Evolutionary conservation across 768 basidiomycete species (phyloP).

Genomic region (Fomitopsis serialis): DNA sequence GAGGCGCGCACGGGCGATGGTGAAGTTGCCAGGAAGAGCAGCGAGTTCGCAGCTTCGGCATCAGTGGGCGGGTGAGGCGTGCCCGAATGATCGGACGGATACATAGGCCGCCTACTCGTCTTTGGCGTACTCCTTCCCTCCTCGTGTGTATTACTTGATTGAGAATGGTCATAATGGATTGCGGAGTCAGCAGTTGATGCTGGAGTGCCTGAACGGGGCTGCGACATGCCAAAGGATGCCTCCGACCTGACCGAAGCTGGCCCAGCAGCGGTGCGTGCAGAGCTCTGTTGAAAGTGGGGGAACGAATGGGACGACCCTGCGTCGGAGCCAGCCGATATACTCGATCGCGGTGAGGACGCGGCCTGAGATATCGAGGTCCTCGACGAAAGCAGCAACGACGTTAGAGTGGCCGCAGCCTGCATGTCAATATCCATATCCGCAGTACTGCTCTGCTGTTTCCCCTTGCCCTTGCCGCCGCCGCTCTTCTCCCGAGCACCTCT

Average conservation of each 20-base stretch:
- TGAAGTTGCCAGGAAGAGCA: slow-evolving; percentile 81
- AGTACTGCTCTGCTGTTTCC: slow-evolving; percentile 8
- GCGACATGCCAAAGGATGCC: slow-evolving; percentile 28
- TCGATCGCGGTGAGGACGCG: slow-evolving; percentile 66
- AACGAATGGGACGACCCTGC: slow-evolving; percentile 55
- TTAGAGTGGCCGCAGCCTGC: slow-evolving; percentile 79
- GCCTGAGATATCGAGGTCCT: slow-evolving; percentile 53
- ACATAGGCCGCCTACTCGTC: slow-evolving; percentile 10
- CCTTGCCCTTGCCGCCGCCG: slow-evolving; percentile 13
- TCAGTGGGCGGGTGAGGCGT: slow-evolving; percentile 55
- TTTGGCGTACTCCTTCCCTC: slow-evolving; percentile 17
- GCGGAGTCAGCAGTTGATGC: slow-evolving; percentile 14
- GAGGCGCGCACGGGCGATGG: slow-evolving; percentile 68
- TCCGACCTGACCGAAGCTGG: slow-evolving; percentile 36
- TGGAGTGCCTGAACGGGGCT: slow-evolving; percentile 29
- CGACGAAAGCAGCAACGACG: slow-evolving; percentile 62
- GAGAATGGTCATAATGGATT: slow-evolving; percentile 4
- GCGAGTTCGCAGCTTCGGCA: slow-evolving; percentile 81
- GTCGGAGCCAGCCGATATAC: slow-evolving; percentile 64
- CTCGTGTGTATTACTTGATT: slow-evolving; percentile 10
- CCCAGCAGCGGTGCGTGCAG: slow-evolving; percentile 44
- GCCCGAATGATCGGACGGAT: slow-evolving; percentile 13
- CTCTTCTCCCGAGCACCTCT: slow-evolving; percentile 18
- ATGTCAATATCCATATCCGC: slow-evolving; percentile 46
- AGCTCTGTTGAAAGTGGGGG: slow-evolving; percentile 63